Conservation (phyloP, 2,329 filamentous ascomycete species). For the Stagonosporopsis rhizophila region DNA sequence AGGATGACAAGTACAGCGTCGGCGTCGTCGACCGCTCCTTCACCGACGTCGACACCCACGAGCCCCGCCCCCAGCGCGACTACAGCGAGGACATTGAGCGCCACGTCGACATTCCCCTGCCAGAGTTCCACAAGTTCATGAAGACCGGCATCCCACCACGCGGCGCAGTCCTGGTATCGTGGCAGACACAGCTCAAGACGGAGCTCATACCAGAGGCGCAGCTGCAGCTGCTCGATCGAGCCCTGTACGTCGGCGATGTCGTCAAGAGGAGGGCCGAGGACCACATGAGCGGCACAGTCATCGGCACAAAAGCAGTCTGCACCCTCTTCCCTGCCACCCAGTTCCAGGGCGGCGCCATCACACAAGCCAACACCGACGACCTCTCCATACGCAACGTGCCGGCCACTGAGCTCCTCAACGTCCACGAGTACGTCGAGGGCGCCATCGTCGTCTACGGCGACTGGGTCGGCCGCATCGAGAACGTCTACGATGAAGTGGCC, state of each 20-base stretch:
- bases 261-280: slow-evolving; percentile 60
- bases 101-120: slow-evolving; percentile 39
- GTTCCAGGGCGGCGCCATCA: slow-evolving; percentile 35
- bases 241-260: slow-evolving; percentile 61
- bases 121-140: slow-evolving; percentile 51
- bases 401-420: slow-evolving; percentile 54
- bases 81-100: slow-evolving; percentile 48
- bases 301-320: slow-evolving; percentile 57
- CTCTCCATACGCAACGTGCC: slow-evolving; percentile 52
- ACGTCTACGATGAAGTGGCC: slow-evolving; percentile 58
- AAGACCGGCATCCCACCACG: slow-evolving; percentile 57
- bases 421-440: slow-evolving; percentile 57
- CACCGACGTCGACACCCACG: slow-evolving; percentile 55
- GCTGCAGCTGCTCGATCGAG: slow-evolving; percentile 61
- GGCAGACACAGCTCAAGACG: slow-evolving; percentile 53
- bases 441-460: slow-evolving; percentile 62
- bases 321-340: slow-evolving; percentile 49
- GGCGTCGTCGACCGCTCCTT: slow-evolving; percentile 55
- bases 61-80: slow-evolving; percentile 52
- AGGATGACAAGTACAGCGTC: slow-evolving; percentile 48
- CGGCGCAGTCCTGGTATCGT: slow-evolving; percentile 59
- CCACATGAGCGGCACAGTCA: slow-evolving; percentile 62
- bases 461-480: slow-evolving; percentile 63
- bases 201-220: slow-evolving; percentile 53
- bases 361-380: slow-evolving; percentile 36